phyloP scores from a whole-genome alignment of 2,329 filamentous ascomycete species.

The Saccharata proteae region DNA sequence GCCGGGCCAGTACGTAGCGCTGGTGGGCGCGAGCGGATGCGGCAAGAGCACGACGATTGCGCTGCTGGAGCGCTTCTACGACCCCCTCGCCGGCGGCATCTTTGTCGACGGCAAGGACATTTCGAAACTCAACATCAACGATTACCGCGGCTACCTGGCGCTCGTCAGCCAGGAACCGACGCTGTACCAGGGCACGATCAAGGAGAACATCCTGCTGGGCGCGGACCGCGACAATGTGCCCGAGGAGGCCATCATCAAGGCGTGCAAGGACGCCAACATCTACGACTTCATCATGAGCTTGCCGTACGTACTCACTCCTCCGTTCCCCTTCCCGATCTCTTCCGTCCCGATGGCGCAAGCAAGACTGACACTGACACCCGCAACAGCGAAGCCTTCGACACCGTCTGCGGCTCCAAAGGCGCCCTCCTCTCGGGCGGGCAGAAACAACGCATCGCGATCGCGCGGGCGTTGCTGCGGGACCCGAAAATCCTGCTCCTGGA shows the following conservation, averaged over 20 bases:
- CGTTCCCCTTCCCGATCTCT: constrained; percentile 48
- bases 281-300: constrained; percentile 22
- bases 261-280: constrained; percentile 57
- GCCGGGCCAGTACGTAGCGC: constrained; percentile 67
- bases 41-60: constrained; percentile 87
- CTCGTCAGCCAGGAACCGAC: constrained; percentile 93
- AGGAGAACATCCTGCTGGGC: constrained; percentile 72
- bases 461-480: constrained; percentile 73
- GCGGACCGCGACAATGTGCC: constrained; percentile 47
- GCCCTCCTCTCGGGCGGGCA: constrained; percentile 67
- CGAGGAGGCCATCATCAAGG: constrained; percentile 59
- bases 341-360: constrained; percentile 70
- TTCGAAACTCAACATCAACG: constrained; percentile 49
- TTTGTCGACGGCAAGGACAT: constrained; percentile 75
- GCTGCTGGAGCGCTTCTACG: constrained; percentile 81
- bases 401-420: constrained; percentile 20
- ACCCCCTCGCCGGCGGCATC: constrained; percentile 66
- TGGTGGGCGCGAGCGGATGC: constrained; percentile 84
- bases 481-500: constrained; percentile 57
- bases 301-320: constrained; percentile 4
- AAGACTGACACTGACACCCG: background rate
- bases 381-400: constrained; percentile 50
- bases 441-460: constrained; percentile 86
- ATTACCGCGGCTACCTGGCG: constrained; percentile 72
- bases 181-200: constrained; percentile 82